phyloP scores from a whole-genome alignment of 2,329 filamentous ascomycete genomes.

The Raffaelea ambrosiae region DNA sequence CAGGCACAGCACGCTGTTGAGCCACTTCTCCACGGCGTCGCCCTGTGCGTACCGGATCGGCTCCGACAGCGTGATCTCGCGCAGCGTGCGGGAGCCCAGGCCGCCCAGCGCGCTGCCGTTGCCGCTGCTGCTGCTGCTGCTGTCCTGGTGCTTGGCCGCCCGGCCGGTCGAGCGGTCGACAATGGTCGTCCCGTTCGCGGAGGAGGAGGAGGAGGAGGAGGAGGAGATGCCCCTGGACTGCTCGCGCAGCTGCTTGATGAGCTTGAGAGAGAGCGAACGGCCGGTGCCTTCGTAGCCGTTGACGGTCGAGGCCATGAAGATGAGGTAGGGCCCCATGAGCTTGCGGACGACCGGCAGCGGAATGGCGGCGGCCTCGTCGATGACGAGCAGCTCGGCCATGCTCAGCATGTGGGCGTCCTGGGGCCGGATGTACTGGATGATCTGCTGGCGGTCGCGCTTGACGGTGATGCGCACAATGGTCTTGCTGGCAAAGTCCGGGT shows the following conservation, averaged over 20 bases:
- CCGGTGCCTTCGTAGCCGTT: slow-evolving; percentile 98
- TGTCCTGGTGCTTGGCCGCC: slow-evolving; percentile 53
- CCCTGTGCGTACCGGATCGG: slow-evolving; percentile 91
- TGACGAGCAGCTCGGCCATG: slow-evolving; percentile 78
- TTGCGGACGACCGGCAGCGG: slow-evolving; percentile 87
- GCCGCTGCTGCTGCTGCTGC: slow-evolving; percentile 44
- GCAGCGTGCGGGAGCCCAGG: slow-evolving; percentile 51
- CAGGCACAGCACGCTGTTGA: slow-evolving; percentile 87
- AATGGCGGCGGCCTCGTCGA: slow-evolving; percentile 96
- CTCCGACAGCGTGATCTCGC: slow-evolving; percentile 87
- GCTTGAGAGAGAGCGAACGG: slow-evolving; percentile 85
- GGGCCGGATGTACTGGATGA: slow-evolving; percentile 96
- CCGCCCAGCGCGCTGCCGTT: neutral
- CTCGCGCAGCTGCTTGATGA: slow-evolving; percentile 94
- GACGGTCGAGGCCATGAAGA: slow-evolving; percentile 99
- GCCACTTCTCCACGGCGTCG: slow-evolving; percentile 90
- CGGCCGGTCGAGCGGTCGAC: slow-evolving; percentile 77
- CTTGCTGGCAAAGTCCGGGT: slow-evolving; percentile 92
- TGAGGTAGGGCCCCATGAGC: slow-evolving; percentile 90
- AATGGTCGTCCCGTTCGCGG: too few species aligned
- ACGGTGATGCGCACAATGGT: slow-evolving; percentile 96
- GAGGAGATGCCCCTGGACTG: slow-evolving; percentile 65
- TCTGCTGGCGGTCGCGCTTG: slow-evolving; percentile 89
- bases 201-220: slow-evolving; percentile 38
- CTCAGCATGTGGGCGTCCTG: slow-evolving; percentile 93